Evolutionary conservation across 106 monocot species (phyloP), one percentile per base, ranked within the genome.

Genomic region (Cymbidium sinense): DNA sequence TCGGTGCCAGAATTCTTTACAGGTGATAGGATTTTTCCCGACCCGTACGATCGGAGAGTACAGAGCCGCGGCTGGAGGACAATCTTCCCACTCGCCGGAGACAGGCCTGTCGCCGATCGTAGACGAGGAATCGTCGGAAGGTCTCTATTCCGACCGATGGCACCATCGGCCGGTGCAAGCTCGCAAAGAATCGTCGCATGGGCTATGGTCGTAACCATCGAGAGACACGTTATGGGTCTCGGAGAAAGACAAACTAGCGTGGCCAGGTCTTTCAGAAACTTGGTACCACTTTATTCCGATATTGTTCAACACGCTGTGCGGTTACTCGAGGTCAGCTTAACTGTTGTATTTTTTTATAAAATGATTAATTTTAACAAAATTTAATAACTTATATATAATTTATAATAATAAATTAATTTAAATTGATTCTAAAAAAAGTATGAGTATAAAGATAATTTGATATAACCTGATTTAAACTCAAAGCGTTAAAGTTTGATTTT

Each of bases 31-130:
- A 83, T 37, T 28, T 72, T 31, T 13, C 80, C 82, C 21, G 76
- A 65, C 21, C 82, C 85, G 81, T 86, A 89, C 50, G 88, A 89
- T 44, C 88, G 43, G 31, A 86, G 83, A 25, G 83, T 89, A 79
- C 88, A 86, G 34, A 86, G 78, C 20, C 88, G 65, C 9, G 86
- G 88, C 81, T 86, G 88, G 30, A 86, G 88, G 62, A 79, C 25
- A 79, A 88, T 77, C 73, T 88, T 87, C 72, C 55, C 81, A 8
- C 65, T 76, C 11, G n/a, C 75, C 9, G 73, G 74, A 10, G 52
- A 20, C 55, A 47, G 5, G 5, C 77, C 80, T 13, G 69, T 78
- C 12, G 77, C 74, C 19, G 80, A 76, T 61, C 79, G 37, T 15
- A 34, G 37, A 36, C 76, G 55, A 7, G 28, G 43, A 39, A 71